Base-by-base conservation (phyloP, 108 stramenopile species). In the Nitzschia sp. region DNA sequence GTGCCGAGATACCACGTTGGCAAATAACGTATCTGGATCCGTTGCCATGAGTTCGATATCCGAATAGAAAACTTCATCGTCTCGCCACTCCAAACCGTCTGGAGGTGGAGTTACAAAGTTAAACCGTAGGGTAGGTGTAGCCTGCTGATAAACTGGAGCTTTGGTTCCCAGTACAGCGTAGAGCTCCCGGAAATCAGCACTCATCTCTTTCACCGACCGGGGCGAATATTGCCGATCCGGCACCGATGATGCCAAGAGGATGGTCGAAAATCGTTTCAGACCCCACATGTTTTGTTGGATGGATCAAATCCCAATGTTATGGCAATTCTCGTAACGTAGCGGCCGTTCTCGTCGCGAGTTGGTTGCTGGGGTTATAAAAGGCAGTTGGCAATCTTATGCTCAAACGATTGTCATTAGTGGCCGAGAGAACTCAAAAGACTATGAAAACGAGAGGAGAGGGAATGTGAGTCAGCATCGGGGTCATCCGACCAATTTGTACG, bases 91-190 rank as follows among this genome's bases (percentile, higher is more conserved):
- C 34, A 33, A 19, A 4, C 36, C 48, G 54, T 34, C 21, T 9
- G 42, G 46, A 30, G 77, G 77, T 25, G 78, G 78, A 36, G 66
- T 59, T 1, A 80, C 72, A 42, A 70, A 68, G 18, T 55, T 47
- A 25, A 80, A 73, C 28, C 59, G 62, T 0, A 80, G 23, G 25
- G 79, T 80, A 9, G 72, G 68, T 34, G 68, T 58, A 18, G 28
- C 48, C 30, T 56, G 49, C 46, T 61, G 31, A 1, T 63, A 66
- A 9, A 74, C 73, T 6, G 73, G 49, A 47, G 64, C 73, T 25
- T 67, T 59, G n/a, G 66, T 65, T 32, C 73, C 31, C 59, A 74
- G 25, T 13, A 42, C 34, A 0, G 29, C 24, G 46, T 74, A 74
- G 13, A 60, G 24, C 24, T 31, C 31, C 11, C 73, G 46, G 30